Base-by-base conservation (phyloP, 163 green algal species). In the Scenedesmus sp. region DNA sequence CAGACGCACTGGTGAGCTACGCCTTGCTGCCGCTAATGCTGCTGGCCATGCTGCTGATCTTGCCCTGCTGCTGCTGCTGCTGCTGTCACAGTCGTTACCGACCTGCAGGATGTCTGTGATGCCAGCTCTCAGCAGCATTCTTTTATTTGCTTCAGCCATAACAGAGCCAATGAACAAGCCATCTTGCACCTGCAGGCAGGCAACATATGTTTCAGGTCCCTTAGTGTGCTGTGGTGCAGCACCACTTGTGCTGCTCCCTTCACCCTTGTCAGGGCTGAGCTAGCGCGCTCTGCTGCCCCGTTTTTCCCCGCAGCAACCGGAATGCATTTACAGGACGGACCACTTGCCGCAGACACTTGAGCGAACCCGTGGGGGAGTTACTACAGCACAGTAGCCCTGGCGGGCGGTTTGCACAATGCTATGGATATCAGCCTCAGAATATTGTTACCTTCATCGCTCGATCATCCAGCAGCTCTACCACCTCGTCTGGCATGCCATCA, bases 51-150 rank as follows among this genome's bases (percentile, higher is more conserved):
- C 65, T 76, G 65, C 65, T 76, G 65, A 7, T 76, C 30, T 76
- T 30, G 16, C 65, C 24, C 59, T 72, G 26, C 59, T 72, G 26
- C 59, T 72, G 59, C 22, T 33, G 26, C 59, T 72, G 59, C 59
- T 72, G 59, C 22, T 35, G 22, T 10, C 4, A 35, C 59, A 18
- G 59, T 24, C 20, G 65, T 30, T 73, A 44, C 90, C 22, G 15
- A 92, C 87, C 87, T 93, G 91, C 61, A 93, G 78, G 35, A 93
- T 88, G 37, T 93, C 87, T 33, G 91, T 93, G 37, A 93, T 92
- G 42, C 87, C 68, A 43, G 86, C 61, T 1, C 82, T 87, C 33
- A 79, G 43, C 68, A 93, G 91, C 16, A 72, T 68, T 13, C 15
- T 56, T 40, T 70, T 90, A 43, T 92, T 93, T 30, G 80, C 76